Evolutionary conservation across 768 basidiomycete species (phyloP).

Genomic region (Pluteus cervinus): DNA sequence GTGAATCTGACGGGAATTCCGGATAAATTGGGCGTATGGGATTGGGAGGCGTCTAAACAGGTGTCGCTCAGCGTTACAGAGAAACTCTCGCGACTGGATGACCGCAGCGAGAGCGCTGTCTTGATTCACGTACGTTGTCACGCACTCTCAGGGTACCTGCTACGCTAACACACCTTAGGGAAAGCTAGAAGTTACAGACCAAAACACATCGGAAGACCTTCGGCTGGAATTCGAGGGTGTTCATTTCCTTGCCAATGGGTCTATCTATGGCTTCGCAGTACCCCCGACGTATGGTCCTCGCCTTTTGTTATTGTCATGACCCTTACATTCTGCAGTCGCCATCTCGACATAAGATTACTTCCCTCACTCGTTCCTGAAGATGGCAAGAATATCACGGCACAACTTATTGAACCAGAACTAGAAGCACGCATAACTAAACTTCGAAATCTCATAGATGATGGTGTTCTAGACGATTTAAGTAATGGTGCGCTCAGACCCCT

Average conservation of each 20-base stretch:
- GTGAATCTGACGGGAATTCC: constrained; percentile 44
- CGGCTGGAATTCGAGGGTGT: constrained; percentile 72
- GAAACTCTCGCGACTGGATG: constrained; percentile 36
- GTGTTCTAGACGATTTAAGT: constrained; percentile 39
- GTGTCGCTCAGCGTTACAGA: constrained; percentile 64
- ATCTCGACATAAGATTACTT: constrained; percentile 58
- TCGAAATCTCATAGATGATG: constrained; percentile 59
- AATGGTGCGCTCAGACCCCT: constrained; percentile 18
- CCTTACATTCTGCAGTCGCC: constrained; percentile 27
- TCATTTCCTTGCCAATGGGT: constrained; percentile 67
- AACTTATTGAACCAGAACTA: constrained; percentile 55
- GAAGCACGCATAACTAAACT: constrained; percentile 51
- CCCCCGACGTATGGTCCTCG: no score
- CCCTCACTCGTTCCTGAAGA: constrained; percentile 58
- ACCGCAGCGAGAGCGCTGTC: constrained; percentile 38
- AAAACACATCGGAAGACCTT: constrained; percentile 47
- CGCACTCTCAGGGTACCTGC: constrained; percentile 2
- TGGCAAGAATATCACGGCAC: constrained; percentile 52
- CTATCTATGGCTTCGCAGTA: constrained; percentile 71
- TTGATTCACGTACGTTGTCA: constrained; percentile 57
- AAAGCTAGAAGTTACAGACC: constrained; percentile 60
- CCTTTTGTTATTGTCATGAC: constrained; percentile 4
- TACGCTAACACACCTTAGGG: constrained; percentile 38
- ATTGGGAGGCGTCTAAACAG: constrained; percentile 62
- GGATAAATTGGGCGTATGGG: constrained; percentile 53